Evolutionary conservation across 208 protist genomes (phyloP).

Genomic region (Leishmania amazonensis): DNA sequence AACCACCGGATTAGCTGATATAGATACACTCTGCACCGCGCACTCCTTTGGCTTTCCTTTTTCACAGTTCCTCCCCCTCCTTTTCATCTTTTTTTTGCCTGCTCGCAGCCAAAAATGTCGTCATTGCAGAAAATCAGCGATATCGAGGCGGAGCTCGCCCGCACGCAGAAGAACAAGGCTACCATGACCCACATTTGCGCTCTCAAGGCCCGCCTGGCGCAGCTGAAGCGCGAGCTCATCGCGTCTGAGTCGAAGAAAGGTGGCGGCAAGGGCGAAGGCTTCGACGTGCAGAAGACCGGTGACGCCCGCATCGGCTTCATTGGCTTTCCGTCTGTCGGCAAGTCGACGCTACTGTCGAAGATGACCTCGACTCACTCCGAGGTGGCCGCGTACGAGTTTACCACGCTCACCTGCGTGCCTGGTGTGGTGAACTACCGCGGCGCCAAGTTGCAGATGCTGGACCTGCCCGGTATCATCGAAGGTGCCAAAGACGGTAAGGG

Average conservation of each 20-base stretch:
- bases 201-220: slow-evolving; percentile 98
- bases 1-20: background rate
- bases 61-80: too few species aligned
- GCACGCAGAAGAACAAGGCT: slow-evolving; percentile 99
- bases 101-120: slow-evolving; percentile 19
- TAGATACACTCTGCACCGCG: background rate
- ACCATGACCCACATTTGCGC: slow-evolving; percentile 97
- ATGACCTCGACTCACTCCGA: slow-evolving; percentile 97
- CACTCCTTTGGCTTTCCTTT: too few species aligned
- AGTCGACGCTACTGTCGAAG: slow-evolving; percentile 98
- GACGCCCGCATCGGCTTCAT: slow-evolving; percentile 97
- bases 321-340: slow-evolving; percentile 98
- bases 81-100: background rate
- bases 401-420: slow-evolving; percentile 98
- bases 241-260: slow-evolving; percentile 86
- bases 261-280: slow-evolving; percentile 94
- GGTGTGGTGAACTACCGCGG: slow-evolving; percentile 96
- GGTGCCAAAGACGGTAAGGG: slow-evolving; percentile 99
- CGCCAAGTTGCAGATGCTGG: slow-evolving; percentile 95
- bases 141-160: slow-evolving; percentile 97
- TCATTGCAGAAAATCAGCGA: slow-evolving; percentile 94
- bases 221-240: slow-evolving; percentile 97
- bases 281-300: slow-evolving; percentile 98
- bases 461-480: slow-evolving; percentile 99
- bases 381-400: slow-evolving; percentile 99